Conservation (phyloP, 768 basidiomycete species). For the Amanita inopinata region DNA sequence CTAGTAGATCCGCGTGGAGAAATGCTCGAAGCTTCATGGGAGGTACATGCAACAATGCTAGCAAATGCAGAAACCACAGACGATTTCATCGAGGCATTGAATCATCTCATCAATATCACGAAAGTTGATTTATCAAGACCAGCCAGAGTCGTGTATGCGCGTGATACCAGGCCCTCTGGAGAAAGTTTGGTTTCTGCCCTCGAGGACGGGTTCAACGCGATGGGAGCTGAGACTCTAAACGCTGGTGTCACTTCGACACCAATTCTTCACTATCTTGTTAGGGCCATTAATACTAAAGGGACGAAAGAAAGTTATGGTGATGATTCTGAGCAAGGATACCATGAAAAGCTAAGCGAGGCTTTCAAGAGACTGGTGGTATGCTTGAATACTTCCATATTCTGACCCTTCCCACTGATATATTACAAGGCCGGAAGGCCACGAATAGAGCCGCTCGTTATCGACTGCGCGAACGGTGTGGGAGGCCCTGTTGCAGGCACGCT, state of each 20-base stretch:
- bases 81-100: slow-evolving; percentile 60
- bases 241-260: slow-evolving; percentile 90
- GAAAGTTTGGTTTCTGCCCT: slow-evolving; percentile 65
- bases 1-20: slow-evolving; percentile 95
- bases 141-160: slow-evolving; percentile 78
- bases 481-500: slow-evolving; percentile 60
- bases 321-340: slow-evolving; percentile 77
- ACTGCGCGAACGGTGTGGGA: slow-evolving; percentile 99
- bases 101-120: slow-evolving; percentile 46
- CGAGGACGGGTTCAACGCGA: slow-evolving; percentile 70
- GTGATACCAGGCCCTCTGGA: slow-evolving; percentile 91
- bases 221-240: slow-evolving; percentile 59
- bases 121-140: slow-evolving; percentile 77
- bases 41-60: slow-evolving; percentile 73
- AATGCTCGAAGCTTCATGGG: slow-evolving; percentile 95
- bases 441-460: slow-evolving; percentile 61
- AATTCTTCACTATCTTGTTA: slow-evolving; percentile 89
- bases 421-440: slow-evolving; percentile 48
- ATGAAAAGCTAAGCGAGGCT: slow-evolving; percentile 66
- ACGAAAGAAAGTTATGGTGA: slow-evolving; percentile 72
- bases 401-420: slow-evolving; percentile 5
- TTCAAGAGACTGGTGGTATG: slow-evolving; percentile 85
- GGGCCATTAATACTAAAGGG: slow-evolving; percentile 79
- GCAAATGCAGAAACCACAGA: slow-evolving; percentile 75
- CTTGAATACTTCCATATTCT: slow-evolving; percentile 11